Conservation (phyloP, 169 alveolate genomes). For the Eimeria acervulina region DNA sequence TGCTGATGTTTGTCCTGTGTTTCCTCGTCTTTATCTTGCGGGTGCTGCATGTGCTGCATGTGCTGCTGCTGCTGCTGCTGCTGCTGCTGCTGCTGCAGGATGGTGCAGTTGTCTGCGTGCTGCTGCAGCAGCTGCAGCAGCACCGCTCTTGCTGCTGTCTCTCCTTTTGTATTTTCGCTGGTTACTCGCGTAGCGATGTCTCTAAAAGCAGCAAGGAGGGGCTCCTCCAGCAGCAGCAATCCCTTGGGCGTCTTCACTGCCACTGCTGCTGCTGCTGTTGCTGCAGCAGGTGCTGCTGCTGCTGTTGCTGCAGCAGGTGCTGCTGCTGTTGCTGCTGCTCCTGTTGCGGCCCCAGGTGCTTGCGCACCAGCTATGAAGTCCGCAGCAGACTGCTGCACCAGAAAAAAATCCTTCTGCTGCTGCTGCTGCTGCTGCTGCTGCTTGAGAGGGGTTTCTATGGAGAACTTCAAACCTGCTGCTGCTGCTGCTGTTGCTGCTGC, state of each 20-base stretch:
- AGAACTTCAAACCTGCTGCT: neutral
- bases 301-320: neutral
- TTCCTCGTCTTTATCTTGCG: neutral
- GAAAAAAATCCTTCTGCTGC: constrained; percentile 16
- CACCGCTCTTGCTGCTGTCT: constrained; percentile 22
- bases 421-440: constrained; percentile 70
- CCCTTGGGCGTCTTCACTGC: constrained; percentile 48
- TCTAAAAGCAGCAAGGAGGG: neutral
- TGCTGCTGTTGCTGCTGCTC: constrained; percentile 8
- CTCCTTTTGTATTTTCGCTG: neutral
- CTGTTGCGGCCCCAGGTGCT: neutral
- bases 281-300: neutral
- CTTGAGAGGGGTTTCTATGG: neutral
- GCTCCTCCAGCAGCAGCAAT: constrained; percentile 50
- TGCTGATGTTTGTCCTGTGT: too few species aligned
- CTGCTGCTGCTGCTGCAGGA: constrained; percentile 38
- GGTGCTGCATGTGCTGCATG: neutral
- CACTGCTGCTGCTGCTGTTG: constrained; percentile 40
- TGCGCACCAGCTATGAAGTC: constrained; percentile 39
- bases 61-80: constrained; percentile 26
- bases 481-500: constrained; percentile 9
- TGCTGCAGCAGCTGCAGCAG: constrained; percentile 70
- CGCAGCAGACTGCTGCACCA: constrained; percentile 51
- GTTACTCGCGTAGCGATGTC: neutral
- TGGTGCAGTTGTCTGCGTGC: constrained; percentile 61